phyloP scores from a whole-genome alignment of 495 filamentous ascomycete species.

The Darksidea phi region DNA sequence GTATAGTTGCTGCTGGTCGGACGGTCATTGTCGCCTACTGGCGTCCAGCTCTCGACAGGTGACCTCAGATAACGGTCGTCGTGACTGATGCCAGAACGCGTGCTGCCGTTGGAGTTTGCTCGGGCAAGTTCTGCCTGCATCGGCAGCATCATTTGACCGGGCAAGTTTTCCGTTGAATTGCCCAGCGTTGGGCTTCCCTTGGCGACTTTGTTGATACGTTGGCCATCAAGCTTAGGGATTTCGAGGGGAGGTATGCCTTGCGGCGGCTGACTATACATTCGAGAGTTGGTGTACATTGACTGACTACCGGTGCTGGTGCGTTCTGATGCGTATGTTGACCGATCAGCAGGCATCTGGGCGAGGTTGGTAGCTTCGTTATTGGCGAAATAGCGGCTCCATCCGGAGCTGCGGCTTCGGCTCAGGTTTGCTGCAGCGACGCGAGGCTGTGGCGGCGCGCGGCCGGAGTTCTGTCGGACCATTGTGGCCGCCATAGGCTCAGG shows the following conservation, averaged over 20 bases:
- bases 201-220: constrained; percentile 58
- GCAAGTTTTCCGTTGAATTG: constrained; percentile 35
- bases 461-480: constrained; percentile 13
- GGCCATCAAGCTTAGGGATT: constrained; percentile 47
- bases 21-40: constrained; percentile 39
- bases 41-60: constrained; percentile 31
- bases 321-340: constrained; percentile 41
- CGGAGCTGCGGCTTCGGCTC: constrained; percentile 53
- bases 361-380: constrained; percentile 52
- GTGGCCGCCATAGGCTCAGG: constrained; percentile 11
- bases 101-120: constrained; percentile 32
- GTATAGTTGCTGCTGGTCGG: constrained; percentile 64
- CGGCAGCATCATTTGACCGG: constrained; percentile 44
- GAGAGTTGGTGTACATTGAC: constrained; percentile 54
- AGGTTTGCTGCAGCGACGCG: constrained; percentile 29
- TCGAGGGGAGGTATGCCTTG: constrained; percentile 56
- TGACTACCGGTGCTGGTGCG: constrained; percentile 44
- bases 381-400: constrained; percentile 62
- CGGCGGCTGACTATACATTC: constrained; percentile 47
- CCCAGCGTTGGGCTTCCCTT: constrained; percentile 69
- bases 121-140: constrained; percentile 50
- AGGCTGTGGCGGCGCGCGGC: background rate
- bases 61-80: constrained; percentile 18
- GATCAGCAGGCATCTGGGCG: constrained; percentile 39
- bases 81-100: constrained; percentile 20